These are phyloP conservation scores for Epichloe amarillans DNA, from an alignment of 2,329 filamentous ascomycete species.

Conservation along the genomic window DNA sequence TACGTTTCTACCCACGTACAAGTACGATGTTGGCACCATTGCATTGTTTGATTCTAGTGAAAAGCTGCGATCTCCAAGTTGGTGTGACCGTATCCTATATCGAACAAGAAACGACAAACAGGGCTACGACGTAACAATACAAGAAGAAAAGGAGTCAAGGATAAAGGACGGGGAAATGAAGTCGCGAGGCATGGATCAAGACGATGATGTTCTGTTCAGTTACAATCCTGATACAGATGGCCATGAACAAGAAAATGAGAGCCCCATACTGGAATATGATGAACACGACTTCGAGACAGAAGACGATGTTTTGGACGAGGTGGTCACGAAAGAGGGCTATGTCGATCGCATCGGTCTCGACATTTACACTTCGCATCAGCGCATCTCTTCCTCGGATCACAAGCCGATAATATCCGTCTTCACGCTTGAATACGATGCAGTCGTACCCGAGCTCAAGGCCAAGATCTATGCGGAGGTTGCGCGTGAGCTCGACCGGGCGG, in stretches of 20 bases:
- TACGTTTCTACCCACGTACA: conserved; percentile 86
- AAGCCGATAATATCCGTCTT: conserved; percentile 83
- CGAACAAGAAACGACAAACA: conserved; percentile 60
- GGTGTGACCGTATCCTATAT: conserved; percentile 91
- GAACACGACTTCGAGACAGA: conserved; percentile 37
- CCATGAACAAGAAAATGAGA: conserved; percentile 24
- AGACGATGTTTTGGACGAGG: conserved; percentile 25
- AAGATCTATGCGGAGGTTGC: conserved; percentile 78
- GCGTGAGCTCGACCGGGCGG: conserved; percentile 73
- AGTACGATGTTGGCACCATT: conserved; percentile 91
- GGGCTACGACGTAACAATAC: conserved; percentile 47
- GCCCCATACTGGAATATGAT: conserved; percentile 40
- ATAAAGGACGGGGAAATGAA: conserved; percentile 78
- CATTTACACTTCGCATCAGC: conserved; percentile 76
- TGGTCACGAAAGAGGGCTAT: conserved; percentile 45
- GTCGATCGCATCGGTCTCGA: conserved; percentile 41
- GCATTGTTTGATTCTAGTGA: conserved; percentile 91
- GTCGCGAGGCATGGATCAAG: conserved; percentile 59
- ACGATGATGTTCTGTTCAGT: conserved; percentile 80
- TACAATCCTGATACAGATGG: conserved; percentile 73
- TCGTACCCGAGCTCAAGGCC: conserved; percentile 73
- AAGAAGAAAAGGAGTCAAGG: conserved; percentile 52
- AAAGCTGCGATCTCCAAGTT: conserved; percentile 83
- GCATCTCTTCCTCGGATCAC: conserved; percentile 85
- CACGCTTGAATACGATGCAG: conserved; percentile 70